Evolutionary conservation across 768 basidiomycete species (phyloP), one percentile per base, ranked within the genome.

Genomic region (Leccinum rimulosum): DNA sequence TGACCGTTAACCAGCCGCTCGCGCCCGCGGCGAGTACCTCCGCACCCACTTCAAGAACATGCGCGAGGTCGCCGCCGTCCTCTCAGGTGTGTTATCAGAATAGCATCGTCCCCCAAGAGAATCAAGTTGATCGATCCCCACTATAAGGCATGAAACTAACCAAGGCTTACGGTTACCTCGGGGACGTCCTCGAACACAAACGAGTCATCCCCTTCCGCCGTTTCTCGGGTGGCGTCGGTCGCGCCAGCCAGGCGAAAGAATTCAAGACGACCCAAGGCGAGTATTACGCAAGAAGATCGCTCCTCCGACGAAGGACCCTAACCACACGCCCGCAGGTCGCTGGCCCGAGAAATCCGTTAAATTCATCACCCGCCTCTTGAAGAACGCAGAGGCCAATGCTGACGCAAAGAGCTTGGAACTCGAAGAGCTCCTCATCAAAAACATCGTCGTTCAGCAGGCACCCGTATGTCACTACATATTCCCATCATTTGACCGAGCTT

Each of bases 31-130:
- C 70, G 94, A 96, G 81, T 95, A 98, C 84, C 86, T 97, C 73
- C 92, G 95, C 70, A 98, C 97, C 51, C 96, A 98, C 82, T 99
- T 97, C 88, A 99, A 99, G 89, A 99, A 98, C 86, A 98, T 97
- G 93, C 88, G 93, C 64, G 97, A 99, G 79, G 97, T 98, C 57
- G 95, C 92, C 54, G 96, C 96, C 64, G 94, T 91, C 66, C 81
- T 98, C 64, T 84, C 88, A 65, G 95, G 95, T 93, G 64, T 70
- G 82, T 76, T 45, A 59, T 59, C 22, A 36, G 22, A 27, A 50
- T 27, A 5, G 0, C 31, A 14, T 38, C 9, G 33, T 50, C 52
- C n/a, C 30, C 25, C 22, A 6, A 53, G 47, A 57, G 55, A 49
- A 58, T 55, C 57, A 56, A 64, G 19, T n/a, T 11, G 7, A 27